These are phyloP conservation scores for Salix udensis DNA, from an alignment of 345 rosid species.

Conservation along the genomic window DNA sequence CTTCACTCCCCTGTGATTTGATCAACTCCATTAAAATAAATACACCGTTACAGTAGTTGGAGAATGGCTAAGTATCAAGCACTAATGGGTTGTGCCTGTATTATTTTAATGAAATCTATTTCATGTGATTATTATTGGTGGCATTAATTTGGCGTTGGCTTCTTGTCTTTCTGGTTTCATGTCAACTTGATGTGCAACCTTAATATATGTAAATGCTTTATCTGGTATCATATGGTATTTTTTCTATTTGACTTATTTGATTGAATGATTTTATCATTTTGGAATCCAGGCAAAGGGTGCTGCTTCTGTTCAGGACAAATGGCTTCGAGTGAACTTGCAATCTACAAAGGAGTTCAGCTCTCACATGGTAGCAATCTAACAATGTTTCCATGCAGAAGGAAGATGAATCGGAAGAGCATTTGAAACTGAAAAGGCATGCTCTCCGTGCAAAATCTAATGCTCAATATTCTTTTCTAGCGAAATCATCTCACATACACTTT, in stretches of 20 bases:
- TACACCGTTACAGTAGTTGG: neutral
- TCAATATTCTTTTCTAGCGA: no score
- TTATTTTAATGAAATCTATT: neutral
- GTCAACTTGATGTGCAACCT: neutral
- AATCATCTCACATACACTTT: no score
- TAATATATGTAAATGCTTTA: neutral
- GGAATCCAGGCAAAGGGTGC: conserved; percentile 65
- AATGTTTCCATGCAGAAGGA: no score
- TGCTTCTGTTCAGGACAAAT: conserved; percentile 77
- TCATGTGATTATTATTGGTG: neutral
- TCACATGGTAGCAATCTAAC: no score
- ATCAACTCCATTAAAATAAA: no score
- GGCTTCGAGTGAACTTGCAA: conserved; percentile 89
- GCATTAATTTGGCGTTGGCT: neutral
- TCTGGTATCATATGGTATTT: neutral
- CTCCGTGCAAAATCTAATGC: no score
- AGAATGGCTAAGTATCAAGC: neutral
- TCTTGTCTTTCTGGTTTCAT: neutral
- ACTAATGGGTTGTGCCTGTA: neutral
- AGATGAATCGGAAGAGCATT: no score
- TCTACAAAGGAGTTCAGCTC: no score
- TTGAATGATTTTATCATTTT: conserved; percentile 4
- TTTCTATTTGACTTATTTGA: conserved; percentile 8
- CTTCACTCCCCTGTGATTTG: no score
- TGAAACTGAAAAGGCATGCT: no score